A percentile compares a stretch with the other conserved stretches of the same genome.
These are phyloP conservation scores for Hemileccinum rubropunctum DNA, from an alignment of 768 basidiomycete genomes.

Conservation along the genomic window DNA sequence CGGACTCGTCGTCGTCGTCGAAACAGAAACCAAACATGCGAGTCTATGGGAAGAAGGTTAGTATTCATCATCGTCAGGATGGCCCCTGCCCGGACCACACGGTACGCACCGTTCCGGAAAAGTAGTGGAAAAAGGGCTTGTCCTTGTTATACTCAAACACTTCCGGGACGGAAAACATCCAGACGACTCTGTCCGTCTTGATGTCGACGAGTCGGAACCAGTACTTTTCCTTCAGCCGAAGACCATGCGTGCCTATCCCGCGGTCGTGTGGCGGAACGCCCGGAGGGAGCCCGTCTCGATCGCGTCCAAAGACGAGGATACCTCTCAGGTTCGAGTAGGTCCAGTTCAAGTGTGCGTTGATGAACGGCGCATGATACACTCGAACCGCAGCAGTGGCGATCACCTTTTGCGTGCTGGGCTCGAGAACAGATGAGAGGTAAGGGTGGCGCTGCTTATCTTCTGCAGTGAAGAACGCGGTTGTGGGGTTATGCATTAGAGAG, in stretches of 20 bases:
- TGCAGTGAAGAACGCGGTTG: constrained; percentile 33
- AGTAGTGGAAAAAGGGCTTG: constrained; percentile 89
- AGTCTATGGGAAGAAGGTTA: constrained; percentile 15
- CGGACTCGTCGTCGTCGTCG: constrained; percentile 59
- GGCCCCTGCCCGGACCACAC: too few relatives aligned
- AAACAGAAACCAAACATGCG: constrained; percentile 57
- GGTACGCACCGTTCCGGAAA: constrained; percentile 74
- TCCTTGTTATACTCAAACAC: constrained; percentile 74
- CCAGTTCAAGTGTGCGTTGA: constrained; percentile 49
- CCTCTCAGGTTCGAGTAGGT: constrained; percentile 58
- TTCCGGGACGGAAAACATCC: constrained; percentile 64
- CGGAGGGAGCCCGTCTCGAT: constrained; percentile 29
- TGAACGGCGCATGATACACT: constrained; percentile 60
- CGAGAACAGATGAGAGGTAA: constrained; percentile 39
- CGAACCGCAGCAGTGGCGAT: constrained; percentile 55
- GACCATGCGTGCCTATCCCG: constrained; percentile 18
- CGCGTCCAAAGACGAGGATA: constrained; percentile 51
- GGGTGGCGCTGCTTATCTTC: constrained; percentile 38
- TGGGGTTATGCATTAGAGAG: constrained; percentile 29
- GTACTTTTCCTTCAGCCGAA: constrained; percentile 36
- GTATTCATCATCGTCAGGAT: background rate
- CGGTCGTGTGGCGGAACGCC: constrained; percentile 20
- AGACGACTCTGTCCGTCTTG: constrained; percentile 56
- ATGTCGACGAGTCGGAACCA: constrained; percentile 69
- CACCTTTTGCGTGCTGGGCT: constrained; percentile 41